Base-by-base conservation (phyloP, 768 basidiomycete genomes). In the Podaxis pistillaris region DNA sequence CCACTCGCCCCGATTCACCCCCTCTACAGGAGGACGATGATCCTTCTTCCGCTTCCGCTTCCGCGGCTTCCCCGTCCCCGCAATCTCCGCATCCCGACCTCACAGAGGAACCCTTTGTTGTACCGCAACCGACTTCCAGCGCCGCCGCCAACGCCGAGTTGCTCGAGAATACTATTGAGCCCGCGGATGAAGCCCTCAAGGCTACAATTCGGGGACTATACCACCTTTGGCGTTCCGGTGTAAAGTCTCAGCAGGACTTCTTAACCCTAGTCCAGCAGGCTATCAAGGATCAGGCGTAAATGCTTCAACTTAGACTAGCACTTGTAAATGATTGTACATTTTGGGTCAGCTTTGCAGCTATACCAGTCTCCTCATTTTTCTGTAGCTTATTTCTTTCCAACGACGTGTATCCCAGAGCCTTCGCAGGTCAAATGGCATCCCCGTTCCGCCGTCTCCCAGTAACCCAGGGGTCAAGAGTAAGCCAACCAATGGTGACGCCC, bases 201-300 rank as follows among this genome's bases (percentile, higher is more conserved):
- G 80, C 83, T 40, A 78, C 81, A 36, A 80, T 89, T 54, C 79
- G 76, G 63, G 82, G 85, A 1, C 70, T 91, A 44, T 89, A 84
- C 70, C 75, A 71, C 30, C 78, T 90, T 22, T 90, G 89, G 88
- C 83, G 74, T 68, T 68, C 78, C 9, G 73, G 78, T 30, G 75
- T 46, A 52, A 60, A 55, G 12, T 47, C 64, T 33, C 60, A 49
- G 5, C 71, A 75, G 30, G 37, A 73, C 54, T 84, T 84, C 66
- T 65, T 82, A 2, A 54, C 69, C 19, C 68, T 76, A 7, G 79
- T 81, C 54, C 73, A 70, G 15, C 69, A 72, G 59, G 74, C 73
- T 44, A 66, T 81, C 57, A 67, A 69, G 15, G 58, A 46, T 24
- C 38, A 53, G 22, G 56, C 22, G n/a, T 61, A 53, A 59, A 37